A percentile compares a stretch with the other conserved stretches of the same genome.
These are phyloP conservation scores for Xylariaceae sp. DNA, from an alignment of 2,329 filamentous ascomycete genomes.

Conservation along the genomic window DNA sequence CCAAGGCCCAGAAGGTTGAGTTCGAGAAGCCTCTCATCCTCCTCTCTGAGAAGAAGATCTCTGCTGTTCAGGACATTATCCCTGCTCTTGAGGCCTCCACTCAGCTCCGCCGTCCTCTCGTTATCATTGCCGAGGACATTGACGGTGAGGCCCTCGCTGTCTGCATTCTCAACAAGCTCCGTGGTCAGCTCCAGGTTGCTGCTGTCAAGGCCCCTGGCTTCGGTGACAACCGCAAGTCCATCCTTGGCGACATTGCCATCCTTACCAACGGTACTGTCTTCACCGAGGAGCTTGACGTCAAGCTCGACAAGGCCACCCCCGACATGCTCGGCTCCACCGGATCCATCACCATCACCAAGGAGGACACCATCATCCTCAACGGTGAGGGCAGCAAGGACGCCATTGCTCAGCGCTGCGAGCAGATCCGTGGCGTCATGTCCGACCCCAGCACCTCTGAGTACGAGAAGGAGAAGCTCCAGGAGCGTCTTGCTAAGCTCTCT, in stretches of 20 bases:
- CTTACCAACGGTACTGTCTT: conserved; percentile 97
- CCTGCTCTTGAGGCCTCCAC: conserved; percentile 96
- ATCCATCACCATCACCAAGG: conserved; percentile 99
- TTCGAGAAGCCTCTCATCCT: conserved; percentile 99
- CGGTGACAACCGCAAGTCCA: conserved; percentile 99
- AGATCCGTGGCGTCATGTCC: conserved; percentile 94
- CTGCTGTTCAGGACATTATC: conserved; percentile 96
- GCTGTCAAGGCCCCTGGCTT: conserved; percentile 99
- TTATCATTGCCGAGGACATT: conserved; percentile 99
- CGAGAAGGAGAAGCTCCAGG: conserved; percentile 99
- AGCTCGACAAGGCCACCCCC: conserved; percentile 95
- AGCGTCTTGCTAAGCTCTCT: conserved; percentile 98
- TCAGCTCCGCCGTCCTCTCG: conserved; percentile 86
- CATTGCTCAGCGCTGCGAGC: conserved; percentile 93
- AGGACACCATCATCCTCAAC: conserved; percentile 98
- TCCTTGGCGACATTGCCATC: conserved; percentile 92
- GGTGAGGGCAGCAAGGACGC: conserved; percentile 92
- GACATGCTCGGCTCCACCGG: conserved; percentile 97
- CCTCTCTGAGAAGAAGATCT: conserved; percentile 99
- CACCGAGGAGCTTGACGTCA: conserved; percentile 96
- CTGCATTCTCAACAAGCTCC: conserved; percentile 99
- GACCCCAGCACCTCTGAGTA: conserved; percentile 96
- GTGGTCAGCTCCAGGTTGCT: conserved; percentile 96
- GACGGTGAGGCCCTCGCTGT: conserved; percentile 97
- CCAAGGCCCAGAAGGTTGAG: conserved; percentile 98